Conservation (phyloP, 768 basidiomycete species). For the Leccinum subgranulosum region DNA sequence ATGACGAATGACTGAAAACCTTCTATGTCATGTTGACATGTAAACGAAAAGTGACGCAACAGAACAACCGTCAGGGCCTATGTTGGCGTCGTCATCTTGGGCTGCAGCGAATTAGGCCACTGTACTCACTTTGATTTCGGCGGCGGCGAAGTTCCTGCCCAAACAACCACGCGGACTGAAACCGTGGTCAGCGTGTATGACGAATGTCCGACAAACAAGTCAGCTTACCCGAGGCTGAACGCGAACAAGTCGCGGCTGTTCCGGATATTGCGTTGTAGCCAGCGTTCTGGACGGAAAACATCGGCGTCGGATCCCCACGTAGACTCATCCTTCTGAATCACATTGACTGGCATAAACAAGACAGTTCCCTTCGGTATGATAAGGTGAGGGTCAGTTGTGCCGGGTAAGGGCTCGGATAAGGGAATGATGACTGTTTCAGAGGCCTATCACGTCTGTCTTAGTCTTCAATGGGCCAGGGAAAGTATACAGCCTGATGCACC, state of each 20-base stretch:
- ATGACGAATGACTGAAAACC: slow-evolving; percentile 66
- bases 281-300: slow-evolving; percentile 58
- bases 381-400: slow-evolving; percentile 40
- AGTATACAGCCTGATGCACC: slow-evolving; percentile 26
- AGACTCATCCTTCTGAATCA: slow-evolving; percentile 49
- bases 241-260: slow-evolving; percentile 48
- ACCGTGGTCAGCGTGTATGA: slow-evolving; percentile 11
- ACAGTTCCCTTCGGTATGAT: slow-evolving; percentile 56
- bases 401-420: slow-evolving; percentile 48
- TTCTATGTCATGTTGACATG: slow-evolving; percentile 51
- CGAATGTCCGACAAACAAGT: background rate
- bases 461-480: background rate
- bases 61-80: slow-evolving; percentile 47
- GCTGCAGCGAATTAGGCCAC: slow-evolving; percentile 19
- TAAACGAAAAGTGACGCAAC: slow-evolving; percentile 53
- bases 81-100: background rate
- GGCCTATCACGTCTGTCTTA: slow-evolving; percentile 35
- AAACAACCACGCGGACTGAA: slow-evolving; percentile 57
- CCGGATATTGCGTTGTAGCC: slow-evolving; percentile 45
- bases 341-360: slow-evolving; percentile 53
- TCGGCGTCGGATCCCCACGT: slow-evolving; percentile 62
- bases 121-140: slow-evolving; percentile 54
- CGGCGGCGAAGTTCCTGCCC: slow-evolving; percentile 54
- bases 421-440: slow-evolving; percentile 51
- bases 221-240: slow-evolving; percentile 54